Evolutionary conservation across 2,329 filamentous ascomycete genomes (phyloP), one percentile per base, ranked within the genome.

Genomic region (Trichoderma endophyticum): DNA sequence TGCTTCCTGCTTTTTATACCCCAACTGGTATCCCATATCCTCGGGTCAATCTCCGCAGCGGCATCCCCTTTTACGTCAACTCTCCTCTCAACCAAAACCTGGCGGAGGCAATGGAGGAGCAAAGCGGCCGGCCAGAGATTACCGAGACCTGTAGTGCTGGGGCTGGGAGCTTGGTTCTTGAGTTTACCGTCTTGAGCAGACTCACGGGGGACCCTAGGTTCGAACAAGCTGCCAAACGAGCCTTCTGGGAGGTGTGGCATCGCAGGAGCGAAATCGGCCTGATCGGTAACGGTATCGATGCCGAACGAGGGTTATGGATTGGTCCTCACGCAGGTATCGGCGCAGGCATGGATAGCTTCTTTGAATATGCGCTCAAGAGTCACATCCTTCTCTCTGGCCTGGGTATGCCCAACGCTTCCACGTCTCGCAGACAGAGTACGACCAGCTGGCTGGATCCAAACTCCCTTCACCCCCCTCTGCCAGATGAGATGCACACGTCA

Each of bases 161-260:
- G 57, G 96, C 96, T n/a, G 96, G 95, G 69, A 98, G 95, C 80
- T 85, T 99, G 30, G 93, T 98, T 3, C 87, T 99, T 1, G 96
- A 99, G 79, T 97, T 98, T 76, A 93, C 94, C 0, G 93, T 95
- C 0, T 85, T 99, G 61, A 98, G 94, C 78, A 89, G 96, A 28
- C 85, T 99, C 61, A 97, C 94, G 0, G 94, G 93, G 12, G 93
- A 98, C 79, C 84, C 87, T 11, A 89, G 93, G n/a, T 99, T 97
- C 77, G 96, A 99, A 81, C 90, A 92, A 77, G 87, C 93, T 18
- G 95, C 93, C 1, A 98, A 98, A 81, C 87, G 93, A 71, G 95
- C 96, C 0, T 99, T 99, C 78, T 98, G 95, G 94, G 92, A 95
- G 28, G 93, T 99, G n/a, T 99, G 96, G 96, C 86, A 91, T 57